phyloP scores from a whole-genome alignment of 805 yeast species.

The Dipodascopsis tothii region DNA sequence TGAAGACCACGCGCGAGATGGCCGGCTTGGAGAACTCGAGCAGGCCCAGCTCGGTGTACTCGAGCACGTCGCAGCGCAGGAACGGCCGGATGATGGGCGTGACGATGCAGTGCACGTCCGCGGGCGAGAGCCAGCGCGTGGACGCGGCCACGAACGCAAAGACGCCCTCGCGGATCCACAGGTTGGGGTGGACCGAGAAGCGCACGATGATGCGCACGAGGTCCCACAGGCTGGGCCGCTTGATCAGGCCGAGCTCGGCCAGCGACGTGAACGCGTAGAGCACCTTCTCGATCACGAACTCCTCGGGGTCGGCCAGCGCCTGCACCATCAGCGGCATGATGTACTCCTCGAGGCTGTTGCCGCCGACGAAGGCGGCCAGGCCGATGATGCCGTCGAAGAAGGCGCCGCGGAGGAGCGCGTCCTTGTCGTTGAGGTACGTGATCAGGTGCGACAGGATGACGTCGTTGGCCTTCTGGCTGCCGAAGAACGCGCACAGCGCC shows the following conservation, averaged over 20 bases:
- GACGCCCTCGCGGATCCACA: constrained; percentile 66
- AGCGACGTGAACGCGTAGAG: constrained; percentile 52
- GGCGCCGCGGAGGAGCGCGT: constrained; percentile 56
- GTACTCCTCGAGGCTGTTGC: constrained; percentile 75
- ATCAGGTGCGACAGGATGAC: constrained; percentile 81
- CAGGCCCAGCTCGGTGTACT: constrained; percentile 57
- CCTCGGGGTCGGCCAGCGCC: constrained; percentile 70
- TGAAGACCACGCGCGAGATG: constrained; percentile 56
- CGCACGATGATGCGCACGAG: constrained; percentile 45
- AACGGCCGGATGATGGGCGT: constrained; percentile 74
- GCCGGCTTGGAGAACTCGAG: constrained; percentile 64
- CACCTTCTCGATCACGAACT: constrained; percentile 65
- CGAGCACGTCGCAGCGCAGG: constrained; percentile 67
- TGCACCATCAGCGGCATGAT: constrained; percentile 78
- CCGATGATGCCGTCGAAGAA: constrained; percentile 67
- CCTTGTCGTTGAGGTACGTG: constrained; percentile 79
- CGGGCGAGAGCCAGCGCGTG: constrained; percentile 54
- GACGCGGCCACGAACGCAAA: constrained; percentile 55
- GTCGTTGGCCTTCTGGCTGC: constrained; percentile 82
- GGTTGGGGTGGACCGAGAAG: constrained; percentile 76
- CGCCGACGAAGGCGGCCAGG: constrained; percentile 74
- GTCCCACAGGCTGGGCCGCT: constrained; percentile 48
- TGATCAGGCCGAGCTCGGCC: constrained; percentile 49
- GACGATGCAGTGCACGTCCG: constrained; percentile 76
- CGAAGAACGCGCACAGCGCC: constrained; percentile 73